Evolutionary conservation across 192 early-diverging fungal species (phyloP), one percentile per base, ranked within the genome.

Genomic region (Physocladia obscura): DNA sequence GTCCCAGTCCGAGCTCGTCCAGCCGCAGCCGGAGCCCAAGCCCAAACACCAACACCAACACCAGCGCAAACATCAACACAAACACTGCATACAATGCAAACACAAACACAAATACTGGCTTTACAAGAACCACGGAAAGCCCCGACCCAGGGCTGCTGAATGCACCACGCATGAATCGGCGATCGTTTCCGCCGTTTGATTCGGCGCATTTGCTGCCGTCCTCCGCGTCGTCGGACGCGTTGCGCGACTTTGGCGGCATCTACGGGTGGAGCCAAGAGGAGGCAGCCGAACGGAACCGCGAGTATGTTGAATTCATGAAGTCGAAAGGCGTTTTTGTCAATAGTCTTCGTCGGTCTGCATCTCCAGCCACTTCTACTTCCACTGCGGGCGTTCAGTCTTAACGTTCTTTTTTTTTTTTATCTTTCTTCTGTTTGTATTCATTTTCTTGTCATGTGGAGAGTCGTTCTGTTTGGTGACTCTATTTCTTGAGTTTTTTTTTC

Each of bases 291-390:
- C 51, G 51, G 38, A 68, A 68, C 36, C 40, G 47, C 22, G 65
- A 54, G 65, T 68, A 68, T 56, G 52, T 68, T 34, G 21, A 49
- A 29, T 68, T 68, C 56, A 68, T 68, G 65, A 15, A 44, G 35
- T 24, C 35, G 11, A 68, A 68, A 29, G 54, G 51, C 8, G 37
- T 22, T 38, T 21, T 26, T 22, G 47, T 68, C n/a, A n/a, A n/a
- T n/a, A n/a, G n/a, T n/a, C n/a, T n/a, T n/a, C n/a, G n/a, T n/a
- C n/a, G n/a, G n/a, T n/a, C n/a, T n/a, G n/a, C n/a, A n/a, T n/a
- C n/a, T n/a, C n/a, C n/a, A n/a, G n/a, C n/a, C n/a, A n/a, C n/a
- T n/a, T n/a, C n/a, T n/a, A n/a, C n/a, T n/a, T n/a, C n/a, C n/a
- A n/a, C 40, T 44, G 40, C n/a, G 40, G n/a, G n/a, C 40, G 8